Conservation (phyloP, 2,329 filamentous ascomycete species). For the Pestalotiopsis sp. region DNA sequence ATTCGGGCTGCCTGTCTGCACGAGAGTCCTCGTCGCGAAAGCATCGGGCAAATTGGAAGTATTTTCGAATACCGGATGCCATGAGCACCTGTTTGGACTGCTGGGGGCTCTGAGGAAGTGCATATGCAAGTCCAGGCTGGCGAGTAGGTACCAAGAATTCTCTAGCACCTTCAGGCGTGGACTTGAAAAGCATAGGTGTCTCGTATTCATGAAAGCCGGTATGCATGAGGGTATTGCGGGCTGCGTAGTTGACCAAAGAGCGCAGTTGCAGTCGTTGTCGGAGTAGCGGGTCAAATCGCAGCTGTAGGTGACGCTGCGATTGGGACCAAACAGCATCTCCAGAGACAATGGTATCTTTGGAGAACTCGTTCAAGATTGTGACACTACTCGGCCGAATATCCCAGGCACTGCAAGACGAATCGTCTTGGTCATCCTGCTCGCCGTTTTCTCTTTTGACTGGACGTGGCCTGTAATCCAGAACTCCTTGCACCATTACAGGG, state of each 20-base stretch:
- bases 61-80: constrained; percentile 79
- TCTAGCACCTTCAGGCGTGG: constrained; percentile 90
- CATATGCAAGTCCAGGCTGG: constrained; percentile 76
- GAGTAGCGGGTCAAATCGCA: constrained; percentile 72
- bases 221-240: constrained; percentile 45
- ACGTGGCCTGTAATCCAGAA: constrained; percentile 27
- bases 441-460: not conserved
- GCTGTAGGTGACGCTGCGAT: constrained; percentile 78
- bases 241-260: constrained; percentile 46
- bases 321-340: constrained; percentile 73
- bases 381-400: constrained; percentile 67
- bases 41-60: constrained; percentile 92
- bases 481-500: constrained; percentile 52
- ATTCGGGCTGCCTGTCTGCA: constrained; percentile 93
- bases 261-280: constrained; percentile 72
- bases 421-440: not conserved
- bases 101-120: constrained; percentile 92
- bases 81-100: constrained; percentile 99
- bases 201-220: constrained; percentile 72
- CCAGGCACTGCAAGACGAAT: constrained; percentile 26
- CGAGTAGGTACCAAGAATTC: constrained; percentile 94
- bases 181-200: constrained; percentile 94
- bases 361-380: constrained; percentile 71
- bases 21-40: constrained; percentile 94
- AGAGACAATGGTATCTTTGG: constrained; percentile 75